Conservation (phyloP, 1,284 basidiomycete genomes). For the Rhodotorula sp. region DNA sequence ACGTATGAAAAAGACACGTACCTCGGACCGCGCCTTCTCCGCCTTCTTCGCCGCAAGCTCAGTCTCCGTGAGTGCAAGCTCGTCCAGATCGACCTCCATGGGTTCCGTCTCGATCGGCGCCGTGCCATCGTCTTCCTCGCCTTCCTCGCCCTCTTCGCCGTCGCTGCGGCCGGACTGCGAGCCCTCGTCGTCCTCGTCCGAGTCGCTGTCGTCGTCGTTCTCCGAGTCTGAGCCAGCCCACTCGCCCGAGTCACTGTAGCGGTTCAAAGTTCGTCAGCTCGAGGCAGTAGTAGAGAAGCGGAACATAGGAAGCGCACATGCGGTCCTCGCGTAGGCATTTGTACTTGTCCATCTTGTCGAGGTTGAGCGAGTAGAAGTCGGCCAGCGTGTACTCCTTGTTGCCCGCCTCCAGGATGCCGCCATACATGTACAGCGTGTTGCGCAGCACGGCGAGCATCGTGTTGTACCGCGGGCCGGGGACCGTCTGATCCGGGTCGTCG, state of each 20-base stretch:
- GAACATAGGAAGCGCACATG: conserved; percentile 55
- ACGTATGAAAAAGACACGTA: not conserved
- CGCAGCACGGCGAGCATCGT: conserved; percentile 83
- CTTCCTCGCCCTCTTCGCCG: conserved; percentile 52
- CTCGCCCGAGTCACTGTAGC: conserved; percentile 29
- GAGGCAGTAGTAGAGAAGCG: not conserved
- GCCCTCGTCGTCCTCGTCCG: conserved; percentile 45
- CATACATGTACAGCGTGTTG: conserved; percentile 88
- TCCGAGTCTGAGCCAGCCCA: conserved; percentile 47
- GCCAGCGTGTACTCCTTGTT: conserved; percentile 80
- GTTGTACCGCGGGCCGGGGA: conserved; percentile 82
- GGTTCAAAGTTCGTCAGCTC: not conserved
- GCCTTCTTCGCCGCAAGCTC: conserved; percentile 46
- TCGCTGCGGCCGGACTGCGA: conserved; percentile 55
- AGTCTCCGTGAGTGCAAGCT: conserved; percentile 33
- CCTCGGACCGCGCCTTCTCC: conserved; percentile 47
- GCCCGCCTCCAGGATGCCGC: conserved; percentile 79
- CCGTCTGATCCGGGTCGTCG: conserved; percentile 70
- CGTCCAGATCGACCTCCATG: conserved; percentile 46
- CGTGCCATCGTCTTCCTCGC: conserved; percentile 59
- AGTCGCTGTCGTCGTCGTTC: conserved; percentile 50
- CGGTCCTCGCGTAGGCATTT: conserved; percentile 68
- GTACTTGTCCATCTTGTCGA: conserved; percentile 79
- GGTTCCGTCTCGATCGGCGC: conserved; percentile 56
- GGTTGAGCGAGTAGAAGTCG: conserved; percentile 72